Evolutionary conservation across 116 monocot genomes (phyloP).

Genomic region (Zostera marina): DNA sequence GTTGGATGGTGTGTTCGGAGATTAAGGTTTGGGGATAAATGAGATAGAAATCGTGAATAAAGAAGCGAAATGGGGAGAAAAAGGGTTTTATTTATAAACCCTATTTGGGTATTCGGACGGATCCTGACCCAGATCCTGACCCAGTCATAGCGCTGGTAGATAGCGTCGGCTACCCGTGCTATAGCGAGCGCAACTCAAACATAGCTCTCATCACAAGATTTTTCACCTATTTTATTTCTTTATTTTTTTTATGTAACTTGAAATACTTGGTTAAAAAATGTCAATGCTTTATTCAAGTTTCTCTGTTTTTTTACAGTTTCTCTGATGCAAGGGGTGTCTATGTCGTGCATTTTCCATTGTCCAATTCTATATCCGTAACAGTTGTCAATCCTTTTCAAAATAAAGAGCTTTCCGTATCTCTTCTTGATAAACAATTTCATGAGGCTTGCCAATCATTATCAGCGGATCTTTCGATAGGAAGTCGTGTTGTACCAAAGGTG

Average conservation of each 20-base stretch:
- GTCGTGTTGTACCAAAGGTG: conserved; percentile 43
- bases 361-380: conserved; percentile 25
- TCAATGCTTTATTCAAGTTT: background rate
- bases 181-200: no score
- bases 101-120: no score
- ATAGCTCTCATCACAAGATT: no score
- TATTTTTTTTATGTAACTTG: background rate
- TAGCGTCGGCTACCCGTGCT: no score
- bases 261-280: background rate
- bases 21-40: no score
- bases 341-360: conserved; percentile 41
- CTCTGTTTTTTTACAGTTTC: conserved; percentile 19
- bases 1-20: no score
- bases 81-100: no score
- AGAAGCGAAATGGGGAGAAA: no score
- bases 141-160: no score
- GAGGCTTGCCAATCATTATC: conserved; percentile 62
- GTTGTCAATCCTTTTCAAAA: conserved; percentile 84
- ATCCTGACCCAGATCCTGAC: no score
- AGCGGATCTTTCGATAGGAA: conserved; percentile 15
- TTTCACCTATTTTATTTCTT: no score
- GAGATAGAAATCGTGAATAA: no score
- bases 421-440: conserved; percentile 82
- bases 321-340: conserved; percentile 72
- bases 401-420: conserved; percentile 60